phyloP scores from a whole-genome alignment of 2,329 filamentous ascomycete genomes.

The Hymenotorrendiella dingleyae region DNA sequence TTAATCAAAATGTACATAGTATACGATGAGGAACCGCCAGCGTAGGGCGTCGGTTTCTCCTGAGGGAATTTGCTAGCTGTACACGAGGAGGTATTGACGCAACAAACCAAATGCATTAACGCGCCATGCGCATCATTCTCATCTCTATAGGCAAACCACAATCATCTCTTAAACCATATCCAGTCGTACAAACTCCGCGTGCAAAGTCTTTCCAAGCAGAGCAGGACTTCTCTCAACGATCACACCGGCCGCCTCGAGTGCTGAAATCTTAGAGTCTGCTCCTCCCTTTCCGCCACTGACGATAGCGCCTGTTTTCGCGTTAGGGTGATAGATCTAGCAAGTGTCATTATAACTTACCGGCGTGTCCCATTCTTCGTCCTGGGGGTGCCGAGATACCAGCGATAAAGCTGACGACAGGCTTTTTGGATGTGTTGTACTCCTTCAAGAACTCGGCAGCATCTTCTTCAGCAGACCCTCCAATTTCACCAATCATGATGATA shows the following conservation, averaged over 20 bases:
- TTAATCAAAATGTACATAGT: neutral
- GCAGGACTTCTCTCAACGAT: conserved; percentile 95
- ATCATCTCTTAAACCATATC: conserved; percentile 69
- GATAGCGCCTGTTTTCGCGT: conserved; percentile 58
- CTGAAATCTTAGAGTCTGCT: conserved; percentile 95
- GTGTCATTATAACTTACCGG: conserved; percentile 47
- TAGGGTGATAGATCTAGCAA: conserved; percentile 8
- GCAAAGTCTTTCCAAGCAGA: conserved; percentile 83
- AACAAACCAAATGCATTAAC: conserved; percentile 27
- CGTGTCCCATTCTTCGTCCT: conserved; percentile 96
- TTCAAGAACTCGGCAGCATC: conserved; percentile 95
- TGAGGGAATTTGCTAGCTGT: conserved; percentile 28
- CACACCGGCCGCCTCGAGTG: conserved; percentile 87
- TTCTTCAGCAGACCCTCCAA: conserved; percentile 95
- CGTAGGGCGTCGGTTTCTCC: conserved; percentile 5
- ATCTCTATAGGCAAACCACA: conserved; percentile 23
- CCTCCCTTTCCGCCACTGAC: conserved; percentile 96
- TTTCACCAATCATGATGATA: conserved; percentile 99
- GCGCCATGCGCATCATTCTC: conserved; percentile 22
- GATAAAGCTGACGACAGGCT: conserved; percentile 97
- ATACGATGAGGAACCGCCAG: neutral
- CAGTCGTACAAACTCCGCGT: conserved; percentile 91
- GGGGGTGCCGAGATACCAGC: conserved; percentile 96
- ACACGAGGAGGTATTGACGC: conserved; percentile 30
- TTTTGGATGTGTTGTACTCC: conserved; percentile 84